Conservation (phyloP, 345 rosid genomes). For the Euphorbia tirucalli region DNA sequence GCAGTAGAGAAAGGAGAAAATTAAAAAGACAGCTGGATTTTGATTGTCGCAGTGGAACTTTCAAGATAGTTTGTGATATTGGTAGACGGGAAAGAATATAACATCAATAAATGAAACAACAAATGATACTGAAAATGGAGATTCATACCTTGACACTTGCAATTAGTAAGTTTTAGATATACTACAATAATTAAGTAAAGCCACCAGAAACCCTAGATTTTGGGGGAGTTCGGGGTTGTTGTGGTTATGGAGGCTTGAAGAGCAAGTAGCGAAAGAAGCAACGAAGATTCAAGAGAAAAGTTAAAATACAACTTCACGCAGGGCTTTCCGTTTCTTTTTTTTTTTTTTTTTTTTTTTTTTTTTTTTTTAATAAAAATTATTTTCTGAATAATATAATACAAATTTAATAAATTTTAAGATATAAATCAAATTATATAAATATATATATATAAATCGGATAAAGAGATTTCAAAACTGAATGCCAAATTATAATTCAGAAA, state of each 20-base stretch:
- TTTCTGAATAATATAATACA: too few relatives aligned
- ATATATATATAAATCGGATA: too few relatives aligned
- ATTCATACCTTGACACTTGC: slow-evolving; percentile 1
- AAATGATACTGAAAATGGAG: not conserved
- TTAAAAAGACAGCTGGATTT: not conserved
- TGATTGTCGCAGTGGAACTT: not conserved
- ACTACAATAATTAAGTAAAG: not conserved
- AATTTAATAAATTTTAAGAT: too few relatives aligned
- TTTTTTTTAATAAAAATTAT: not conserved
- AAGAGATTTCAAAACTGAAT: too few relatives aligned
- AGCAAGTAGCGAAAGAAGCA: not conserved
- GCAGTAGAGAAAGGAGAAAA: not conserved
- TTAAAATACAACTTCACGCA: not conserved
- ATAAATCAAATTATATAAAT: too few relatives aligned
- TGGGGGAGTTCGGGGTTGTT: not conserved
- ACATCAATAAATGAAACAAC: not conserved
- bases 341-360: not conserved
- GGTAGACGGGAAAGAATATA: not conserved
- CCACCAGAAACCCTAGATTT: slow-evolving; percentile 13
- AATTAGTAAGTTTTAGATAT: not conserved
- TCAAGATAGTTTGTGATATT: not conserved
- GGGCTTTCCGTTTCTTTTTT: not conserved
- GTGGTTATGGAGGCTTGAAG: slow-evolving; percentile 10
- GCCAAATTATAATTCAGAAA: too few relatives aligned
- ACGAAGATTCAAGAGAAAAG: slow-evolving; percentile 2